Evolutionary conservation across 1,284 basidiomycete genomes (phyloP).

Genomic region (Moesziomyces globuligerus): DNA sequence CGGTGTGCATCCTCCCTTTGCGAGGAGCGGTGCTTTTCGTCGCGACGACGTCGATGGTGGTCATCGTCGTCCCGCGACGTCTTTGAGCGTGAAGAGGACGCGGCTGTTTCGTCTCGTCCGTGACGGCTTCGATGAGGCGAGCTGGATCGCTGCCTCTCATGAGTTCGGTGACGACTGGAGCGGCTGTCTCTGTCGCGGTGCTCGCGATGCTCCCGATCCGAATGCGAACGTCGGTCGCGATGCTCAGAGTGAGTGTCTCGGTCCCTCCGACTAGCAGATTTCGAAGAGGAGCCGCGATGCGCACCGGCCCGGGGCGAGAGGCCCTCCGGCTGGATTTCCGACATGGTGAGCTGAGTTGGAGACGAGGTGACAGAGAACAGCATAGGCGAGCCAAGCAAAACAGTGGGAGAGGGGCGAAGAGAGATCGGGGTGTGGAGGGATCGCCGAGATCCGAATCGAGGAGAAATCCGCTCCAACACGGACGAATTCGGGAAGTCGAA

Average conservation of each 20-base stretch:
- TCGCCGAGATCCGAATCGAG: background rate
- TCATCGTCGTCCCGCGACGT: constrained; percentile 8
- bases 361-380: too few species aligned
- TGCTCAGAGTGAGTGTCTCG: background rate
- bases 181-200: background rate
- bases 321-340: background rate
- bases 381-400: too few species aligned
- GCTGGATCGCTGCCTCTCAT: background rate
- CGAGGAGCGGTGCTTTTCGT: constrained; percentile 5
- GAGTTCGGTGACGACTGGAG: background rate
- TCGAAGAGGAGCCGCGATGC: background rate
- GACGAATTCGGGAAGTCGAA: background rate
- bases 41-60: constrained; percentile 5
- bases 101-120: background rate
- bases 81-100: constrained; percentile 6
- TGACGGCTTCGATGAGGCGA: background rate
- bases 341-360: background rate
- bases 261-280: background rate
- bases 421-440: background rate
- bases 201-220: background rate
- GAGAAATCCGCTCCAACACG: background rate
- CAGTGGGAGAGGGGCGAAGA: too few species aligned
- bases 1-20: background rate
- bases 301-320: background rate
- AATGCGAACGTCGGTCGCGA: background rate